phyloP scores from a whole-genome alignment of 1,284 basidiomycete species.

The Rhodotorula sp. region DNA sequence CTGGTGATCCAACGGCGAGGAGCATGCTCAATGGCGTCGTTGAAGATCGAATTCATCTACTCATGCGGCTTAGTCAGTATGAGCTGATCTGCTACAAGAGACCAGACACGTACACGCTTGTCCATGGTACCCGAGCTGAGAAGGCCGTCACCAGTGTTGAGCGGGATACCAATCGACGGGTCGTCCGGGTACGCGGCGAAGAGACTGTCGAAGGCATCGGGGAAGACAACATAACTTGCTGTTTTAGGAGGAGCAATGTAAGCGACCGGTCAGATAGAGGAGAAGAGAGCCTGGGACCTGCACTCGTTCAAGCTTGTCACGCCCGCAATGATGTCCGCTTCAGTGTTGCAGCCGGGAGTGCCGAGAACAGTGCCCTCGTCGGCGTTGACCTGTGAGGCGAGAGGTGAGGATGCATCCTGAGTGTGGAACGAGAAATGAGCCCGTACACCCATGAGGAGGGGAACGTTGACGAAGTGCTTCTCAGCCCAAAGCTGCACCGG shows the following conservation, averaged over 20 bases:
- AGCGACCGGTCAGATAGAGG: no score
- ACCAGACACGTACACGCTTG: no score
- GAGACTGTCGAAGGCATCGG: conserved; percentile 4
- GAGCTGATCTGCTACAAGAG: no score
- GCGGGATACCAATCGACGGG: conserved; percentile 36
- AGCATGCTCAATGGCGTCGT: no score
- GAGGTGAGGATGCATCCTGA: background rate
- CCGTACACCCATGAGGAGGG: conserved; percentile 48
- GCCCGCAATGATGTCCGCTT: no score
- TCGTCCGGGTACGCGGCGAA: conserved; percentile 37
- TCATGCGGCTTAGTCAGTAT: no score
- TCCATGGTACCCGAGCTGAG: background rate
- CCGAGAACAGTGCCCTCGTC: conserved; percentile 43
- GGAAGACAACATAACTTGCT: no score
- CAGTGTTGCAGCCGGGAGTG: background rate
- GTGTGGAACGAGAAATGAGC: background rate
- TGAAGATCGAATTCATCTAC: no score
- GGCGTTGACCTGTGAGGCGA: conserved; percentile 11
- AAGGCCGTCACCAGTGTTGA: conserved; percentile 36
- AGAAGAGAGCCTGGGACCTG: no score
- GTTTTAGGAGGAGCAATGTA: no score
- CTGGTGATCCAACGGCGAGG: conserved; percentile 14
- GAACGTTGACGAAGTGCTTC: conserved; percentile 48
- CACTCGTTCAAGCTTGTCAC: no score
- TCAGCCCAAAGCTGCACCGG: conserved; percentile 44